Base-by-base conservation (phyloP, 805 yeast species). In the Candida endomychidarum region DNA sequence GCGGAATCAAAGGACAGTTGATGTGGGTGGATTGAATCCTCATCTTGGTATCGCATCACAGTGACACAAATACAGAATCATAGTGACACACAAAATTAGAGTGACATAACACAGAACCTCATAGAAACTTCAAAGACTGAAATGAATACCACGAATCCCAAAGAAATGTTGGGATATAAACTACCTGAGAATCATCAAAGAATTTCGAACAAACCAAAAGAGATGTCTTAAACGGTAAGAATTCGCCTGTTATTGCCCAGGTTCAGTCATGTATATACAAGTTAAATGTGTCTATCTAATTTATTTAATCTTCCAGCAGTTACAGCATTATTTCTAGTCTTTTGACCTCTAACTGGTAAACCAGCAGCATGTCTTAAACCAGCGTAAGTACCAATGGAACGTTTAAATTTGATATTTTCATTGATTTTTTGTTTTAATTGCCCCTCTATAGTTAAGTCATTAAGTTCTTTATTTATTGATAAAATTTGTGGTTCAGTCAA, bases 301-400 rank as follows among this genome's bases (percentile, higher is more conserved):
- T 77, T 80, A 66, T 91, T 91, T 63, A 91, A 76, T 62, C 80
- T 81, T 68, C 81, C 81, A 15, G 98, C 99, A 18, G 96, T 91
- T 58, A 75, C 74, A 23, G 96, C 96, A 59, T 93, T 93, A 48
- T 84, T 86, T 70, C 87, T 81, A 12, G 99, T 93, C 46, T 83
- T 76, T 72, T 93, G 98, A 53, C 99, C 99, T 60, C 70, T 65
- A 22, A 68, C 75, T 32, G 75, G 75, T 45, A 67, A 63, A 27
- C 95, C 91, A 63, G 80, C 70, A 31, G 89, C 84, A 60, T 93
- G 98, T 66, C 98, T 81, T 57, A 83, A 64, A 68, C 99, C 99
- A 41, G 80, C 81, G 58, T 86, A 87, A 14, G 90, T 80, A 19
- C 96, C 96, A 38, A 85, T 90, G 41, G 73, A 68, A 60, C 84